These are phyloP conservation scores for Micromonas pusilla DNA, from an alignment of 139 green algal genomes.

Conservation along the genomic window DNA sequence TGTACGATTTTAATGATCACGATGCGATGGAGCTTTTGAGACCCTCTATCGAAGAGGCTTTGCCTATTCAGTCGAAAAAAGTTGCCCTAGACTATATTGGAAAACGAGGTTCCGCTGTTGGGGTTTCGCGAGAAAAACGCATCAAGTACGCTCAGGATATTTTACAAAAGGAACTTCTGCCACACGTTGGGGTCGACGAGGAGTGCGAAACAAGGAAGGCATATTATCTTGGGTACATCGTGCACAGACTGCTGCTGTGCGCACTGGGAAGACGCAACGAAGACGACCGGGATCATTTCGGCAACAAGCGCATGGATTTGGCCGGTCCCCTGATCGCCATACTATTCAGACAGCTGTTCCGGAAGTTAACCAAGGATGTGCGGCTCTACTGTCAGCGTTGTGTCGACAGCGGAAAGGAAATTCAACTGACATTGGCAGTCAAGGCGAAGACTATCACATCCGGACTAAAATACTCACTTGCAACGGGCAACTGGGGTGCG, in stretches of 20 bases:
- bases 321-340: conserved; percentile 43
- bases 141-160: conserved; percentile 63
- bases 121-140: conserved; percentile 71
- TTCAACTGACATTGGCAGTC: conserved; percentile 49
- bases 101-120: conserved; percentile 61
- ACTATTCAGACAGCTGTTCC: conserved; percentile 72
- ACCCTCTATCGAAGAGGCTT: conserved; percentile 89
- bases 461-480: conserved; percentile 90
- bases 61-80: conserved; percentile 71
- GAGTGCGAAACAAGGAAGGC: conserved; percentile 53
- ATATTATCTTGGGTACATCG: conserved; percentile 51
- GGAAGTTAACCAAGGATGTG: conserved; percentile 91
- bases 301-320: conserved; percentile 92
- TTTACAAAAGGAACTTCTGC: conserved; percentile 52
- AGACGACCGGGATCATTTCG: conserved; percentile 96
- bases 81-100: conserved; percentile 96
- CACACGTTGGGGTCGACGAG: conserved; percentile 50
- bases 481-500: conserved; percentile 94
- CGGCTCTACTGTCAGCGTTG: conserved; percentile 66
- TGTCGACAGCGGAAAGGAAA: conserved; percentile 46
- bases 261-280: conserved; percentile 38
- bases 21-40: conserved; percentile 92
- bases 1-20: conserved; percentile 59
- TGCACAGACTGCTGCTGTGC: conserved; percentile 47
- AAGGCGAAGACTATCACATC: conserved; percentile 85